These are phyloP conservation scores for Tillandsia leiboldiana DNA, from an alignment of 176 grass and related monocot species.

Conservation along the genomic window DNA sequence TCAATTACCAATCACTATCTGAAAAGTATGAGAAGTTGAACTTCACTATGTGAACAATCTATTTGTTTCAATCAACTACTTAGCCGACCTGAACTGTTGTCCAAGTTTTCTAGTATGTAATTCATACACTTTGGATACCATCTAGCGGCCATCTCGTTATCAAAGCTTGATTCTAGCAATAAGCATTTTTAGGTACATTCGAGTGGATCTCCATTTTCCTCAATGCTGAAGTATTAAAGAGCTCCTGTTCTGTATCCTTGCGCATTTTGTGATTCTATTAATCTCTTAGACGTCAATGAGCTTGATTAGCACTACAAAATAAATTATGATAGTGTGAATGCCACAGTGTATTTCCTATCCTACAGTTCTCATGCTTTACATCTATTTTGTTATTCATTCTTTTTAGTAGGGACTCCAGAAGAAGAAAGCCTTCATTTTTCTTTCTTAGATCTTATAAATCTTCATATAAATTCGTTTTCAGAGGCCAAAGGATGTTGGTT, in stretches of 20 bases:
- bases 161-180: neutral
- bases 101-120: no score
- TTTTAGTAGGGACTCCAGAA: neutral
- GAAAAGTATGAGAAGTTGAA: no score
- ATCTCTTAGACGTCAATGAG: no score
- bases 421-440: neutral
- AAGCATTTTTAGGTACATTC: neutral
- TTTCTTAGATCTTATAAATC: neutral
- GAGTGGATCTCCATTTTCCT: neutral
- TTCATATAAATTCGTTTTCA: neutral
- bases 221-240: neutral
- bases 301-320: no score
- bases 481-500: conserved; percentile 5
- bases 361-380: no score
- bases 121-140: neutral
- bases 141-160: neutral
- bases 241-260: neutral
- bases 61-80: no score
- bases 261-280: neutral
- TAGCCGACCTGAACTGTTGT: no score
- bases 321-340: no score
- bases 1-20: no score
- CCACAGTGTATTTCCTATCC: no score
- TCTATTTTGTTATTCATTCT: neutral
- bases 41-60: no score